Conservation (phyloP, 805 yeast species). For the Starmerella riodocensis region DNA sequence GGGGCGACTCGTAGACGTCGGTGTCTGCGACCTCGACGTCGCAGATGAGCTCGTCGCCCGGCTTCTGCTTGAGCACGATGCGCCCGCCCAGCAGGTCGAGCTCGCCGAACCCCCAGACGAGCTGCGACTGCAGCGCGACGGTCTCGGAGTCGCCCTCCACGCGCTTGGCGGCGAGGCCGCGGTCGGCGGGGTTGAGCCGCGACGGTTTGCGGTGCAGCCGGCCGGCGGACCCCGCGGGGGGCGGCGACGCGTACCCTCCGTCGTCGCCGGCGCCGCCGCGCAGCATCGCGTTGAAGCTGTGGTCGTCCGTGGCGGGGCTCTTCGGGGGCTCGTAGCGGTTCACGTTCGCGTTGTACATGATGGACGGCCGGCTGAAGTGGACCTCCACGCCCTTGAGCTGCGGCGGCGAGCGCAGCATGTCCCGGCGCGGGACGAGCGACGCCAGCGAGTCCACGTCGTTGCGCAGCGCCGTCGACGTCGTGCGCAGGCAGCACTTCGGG, state of each 20-base stretch:
- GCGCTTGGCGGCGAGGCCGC: slow-evolving; percentile 6
- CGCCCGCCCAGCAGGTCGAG: slow-evolving; percentile 6
- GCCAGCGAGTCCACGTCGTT: slow-evolving; percentile 24
- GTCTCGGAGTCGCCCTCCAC: slow-evolving; percentile 10
- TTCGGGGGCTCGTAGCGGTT: not conserved
- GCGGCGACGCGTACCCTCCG: not conserved
- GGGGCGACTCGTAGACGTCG: slow-evolving; percentile 20
- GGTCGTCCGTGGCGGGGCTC: not conserved
- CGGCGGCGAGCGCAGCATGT: slow-evolving; percentile 21
- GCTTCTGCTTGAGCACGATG: slow-evolving; percentile 17
- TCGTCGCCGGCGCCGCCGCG: not conserved
- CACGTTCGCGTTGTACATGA: slow-evolving; percentile 15
- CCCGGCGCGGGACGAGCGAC: slow-evolving; percentile 26
- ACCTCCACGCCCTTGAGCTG: slow-evolving; percentile 15
- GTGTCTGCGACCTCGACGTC: slow-evolving; percentile 8
- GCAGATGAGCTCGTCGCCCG: slow-evolving; percentile 17
- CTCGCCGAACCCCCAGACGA: slow-evolving; percentile 18
- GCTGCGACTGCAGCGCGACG: slow-evolving; percentile 11
- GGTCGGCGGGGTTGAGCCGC: slow-evolving; percentile 12
- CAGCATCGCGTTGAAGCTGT: not conserved
- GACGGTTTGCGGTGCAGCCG: slow-evolving; percentile 12
- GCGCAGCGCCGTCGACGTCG: slow-evolving; percentile 18
- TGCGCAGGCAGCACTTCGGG: slow-evolving; percentile 14
- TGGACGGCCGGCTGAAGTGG: slow-evolving; percentile 16
- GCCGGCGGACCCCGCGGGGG: not conserved